Conservation (phyloP, 208 protist species). For the Spironucleus salmonicida region DNA sequence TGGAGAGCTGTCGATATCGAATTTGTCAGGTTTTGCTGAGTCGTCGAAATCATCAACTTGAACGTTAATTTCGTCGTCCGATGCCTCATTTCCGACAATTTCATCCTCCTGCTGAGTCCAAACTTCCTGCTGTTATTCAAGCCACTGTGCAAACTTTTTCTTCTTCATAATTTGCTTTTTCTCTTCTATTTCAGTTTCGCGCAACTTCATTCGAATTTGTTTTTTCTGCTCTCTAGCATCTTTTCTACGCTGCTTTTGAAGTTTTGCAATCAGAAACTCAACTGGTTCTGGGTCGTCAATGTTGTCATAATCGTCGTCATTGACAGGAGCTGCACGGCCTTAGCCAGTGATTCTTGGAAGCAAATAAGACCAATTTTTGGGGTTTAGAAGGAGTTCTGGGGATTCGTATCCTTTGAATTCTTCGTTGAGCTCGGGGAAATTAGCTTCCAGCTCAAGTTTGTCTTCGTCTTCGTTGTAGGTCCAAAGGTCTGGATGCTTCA, state of each 20-base stretch:
- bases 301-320: conserved; percentile 4
- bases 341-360: conserved; percentile 15
- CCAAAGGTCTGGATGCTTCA: background rate
- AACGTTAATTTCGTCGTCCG: background rate
- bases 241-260: background rate
- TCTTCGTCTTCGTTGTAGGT: conserved; percentile 5
- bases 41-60: background rate
- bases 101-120: background rate
- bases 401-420: conserved; percentile 3
- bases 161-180: background rate
- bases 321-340: background rate
- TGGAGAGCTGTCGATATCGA: background rate
- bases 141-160: background rate
- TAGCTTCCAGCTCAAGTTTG: background rate
- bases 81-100: background rate
- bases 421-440: background rate
- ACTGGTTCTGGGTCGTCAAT: conserved; percentile 21
- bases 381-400: background rate
- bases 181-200: background rate
- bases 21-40: background rate
- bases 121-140: background rate
- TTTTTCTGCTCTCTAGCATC: background rate
- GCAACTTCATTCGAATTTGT: background rate
- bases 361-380: background rate
- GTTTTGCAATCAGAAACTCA: background rate